Conservation (phyloP, 768 basidiomycete species). For the Trametes cingulata region DNA sequence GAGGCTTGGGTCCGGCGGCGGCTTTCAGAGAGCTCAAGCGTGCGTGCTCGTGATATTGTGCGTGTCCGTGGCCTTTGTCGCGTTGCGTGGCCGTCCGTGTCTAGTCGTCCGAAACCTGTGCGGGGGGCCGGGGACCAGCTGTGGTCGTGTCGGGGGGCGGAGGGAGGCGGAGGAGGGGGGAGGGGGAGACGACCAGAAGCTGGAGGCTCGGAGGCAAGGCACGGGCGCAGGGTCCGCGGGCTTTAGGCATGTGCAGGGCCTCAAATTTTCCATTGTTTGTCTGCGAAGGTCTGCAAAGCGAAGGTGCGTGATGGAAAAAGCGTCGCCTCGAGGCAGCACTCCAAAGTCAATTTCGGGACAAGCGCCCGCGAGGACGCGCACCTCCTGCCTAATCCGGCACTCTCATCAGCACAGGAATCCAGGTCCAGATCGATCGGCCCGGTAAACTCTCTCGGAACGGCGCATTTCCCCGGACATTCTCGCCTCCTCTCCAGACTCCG, state of each 20-base stretch:
- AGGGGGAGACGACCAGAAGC: constrained; percentile 17
- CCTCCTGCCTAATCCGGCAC: background rate
- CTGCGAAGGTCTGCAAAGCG: constrained; percentile 17
- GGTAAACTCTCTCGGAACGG: constrained; percentile 8
- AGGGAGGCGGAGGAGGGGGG: background rate
- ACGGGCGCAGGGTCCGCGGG: background rate
- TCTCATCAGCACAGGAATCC: constrained; percentile 10
- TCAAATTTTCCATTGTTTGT: constrained; percentile 26
- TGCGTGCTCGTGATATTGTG: constrained; percentile 5
- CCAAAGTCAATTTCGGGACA: constrained; percentile 9
- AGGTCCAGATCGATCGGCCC: constrained; percentile 19
- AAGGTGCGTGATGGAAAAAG: constrained; percentile 7
- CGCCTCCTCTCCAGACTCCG: constrained; percentile 6
- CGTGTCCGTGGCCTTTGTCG: constrained; percentile 11
- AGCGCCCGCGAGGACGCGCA: background rate
- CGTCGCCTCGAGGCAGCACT: constrained; percentile 20
- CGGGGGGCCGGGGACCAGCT: constrained; percentile 3
- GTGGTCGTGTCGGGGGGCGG: constrained; percentile 15
- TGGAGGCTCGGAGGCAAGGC: constrained; percentile 17
- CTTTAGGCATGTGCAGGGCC: background rate
- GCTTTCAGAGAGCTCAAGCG: constrained; percentile 2
- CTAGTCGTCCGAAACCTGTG: background rate
- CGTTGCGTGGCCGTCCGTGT: constrained; percentile 4
- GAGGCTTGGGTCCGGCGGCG: constrained; percentile 19
- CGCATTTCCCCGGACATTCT: constrained; percentile 4